A percentile compares a stretch with the other conserved stretches of the same genome.
Evolutionary conservation across 768 basidiomycete genomes (phyloP).

Genomic region (Termitomyces sp.): DNA sequence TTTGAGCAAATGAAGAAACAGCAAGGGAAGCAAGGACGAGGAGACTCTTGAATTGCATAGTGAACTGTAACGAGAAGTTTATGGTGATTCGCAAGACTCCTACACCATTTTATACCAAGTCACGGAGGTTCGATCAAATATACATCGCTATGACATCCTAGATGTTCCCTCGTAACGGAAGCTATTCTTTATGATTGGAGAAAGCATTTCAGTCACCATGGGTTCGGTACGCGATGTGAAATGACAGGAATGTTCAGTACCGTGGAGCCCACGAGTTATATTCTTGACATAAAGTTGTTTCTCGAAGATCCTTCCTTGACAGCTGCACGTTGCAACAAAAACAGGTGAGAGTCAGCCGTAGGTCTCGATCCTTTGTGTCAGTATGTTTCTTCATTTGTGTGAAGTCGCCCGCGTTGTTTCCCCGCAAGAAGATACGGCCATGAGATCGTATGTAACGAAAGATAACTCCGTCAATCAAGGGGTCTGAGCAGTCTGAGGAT

Average conservation of each 20-base stretch:
- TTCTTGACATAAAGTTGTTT: background rate
- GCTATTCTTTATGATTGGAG: background rate
- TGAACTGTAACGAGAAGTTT: background rate
- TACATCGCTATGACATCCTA: background rate
- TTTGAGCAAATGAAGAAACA: slow-evolving; percentile 15
- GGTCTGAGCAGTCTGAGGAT: background rate
- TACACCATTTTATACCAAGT: background rate
- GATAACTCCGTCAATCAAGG: too few relatives aligned
- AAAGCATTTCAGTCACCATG: background rate
- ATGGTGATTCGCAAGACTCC: background rate
- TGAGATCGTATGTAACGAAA: background rate
- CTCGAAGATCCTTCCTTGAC: background rate
- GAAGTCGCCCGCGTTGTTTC: background rate
- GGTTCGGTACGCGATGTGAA: background rate
- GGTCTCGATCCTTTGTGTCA: background rate
- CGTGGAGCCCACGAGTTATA: background rate
- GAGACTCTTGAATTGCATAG: slow-evolving; percentile 23
- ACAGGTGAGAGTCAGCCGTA: slow-evolving; percentile 5
- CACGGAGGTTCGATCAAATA: background rate
- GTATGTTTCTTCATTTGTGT: background rate
- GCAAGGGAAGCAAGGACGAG: slow-evolving; percentile 20
- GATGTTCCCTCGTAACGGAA: background rate
- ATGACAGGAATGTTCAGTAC: background rate
- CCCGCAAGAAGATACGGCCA: background rate
- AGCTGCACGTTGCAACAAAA: slow-evolving; percentile 2